A percentile compares a stretch with the other conserved stretches of the same genome.
These are phyloP conservation scores for Phellopilus nigrolimitatus DNA, from an alignment of 1,284 basidiomycete genomes.

Conservation along the genomic window DNA sequence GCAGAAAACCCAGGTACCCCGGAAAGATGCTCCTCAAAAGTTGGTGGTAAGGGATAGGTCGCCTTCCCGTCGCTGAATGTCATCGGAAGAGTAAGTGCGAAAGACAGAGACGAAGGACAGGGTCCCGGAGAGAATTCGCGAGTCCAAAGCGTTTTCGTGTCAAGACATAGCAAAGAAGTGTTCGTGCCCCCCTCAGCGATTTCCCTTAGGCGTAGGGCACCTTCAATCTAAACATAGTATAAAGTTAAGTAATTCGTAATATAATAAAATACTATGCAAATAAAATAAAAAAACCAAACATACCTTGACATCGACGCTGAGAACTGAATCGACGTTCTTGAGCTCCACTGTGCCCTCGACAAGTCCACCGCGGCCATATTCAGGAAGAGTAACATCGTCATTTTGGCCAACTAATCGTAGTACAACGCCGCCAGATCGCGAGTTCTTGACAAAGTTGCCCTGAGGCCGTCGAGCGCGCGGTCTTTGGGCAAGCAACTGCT, in stretches of 20 bases:
- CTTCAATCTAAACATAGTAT: slow-evolving; percentile 20
- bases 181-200: slow-evolving; percentile 59
- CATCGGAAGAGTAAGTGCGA: slow-evolving; percentile 51
- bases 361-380: slow-evolving; percentile 48
- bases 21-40: slow-evolving; percentile 53
- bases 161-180: slow-evolving; percentile 46
- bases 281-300: not conserved
- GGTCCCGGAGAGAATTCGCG: slow-evolving; percentile 37
- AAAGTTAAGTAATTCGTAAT: not conserved
- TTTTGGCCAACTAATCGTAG: slow-evolving; percentile 52
- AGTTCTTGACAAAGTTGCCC: slow-evolving; percentile 56
- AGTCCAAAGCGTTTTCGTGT: slow-evolving; percentile 51
- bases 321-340: slow-evolving; percentile 48
- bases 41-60: slow-evolving; percentile 52
- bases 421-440: slow-evolving; percentile 46
- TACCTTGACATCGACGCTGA: slow-evolving; percentile 61
- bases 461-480: slow-evolving; percentile 33
- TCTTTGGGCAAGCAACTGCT: slow-evolving; percentile 49
- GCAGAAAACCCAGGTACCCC: slow-evolving; percentile 66
- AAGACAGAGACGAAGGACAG: slow-evolving; percentile 51
- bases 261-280: not conserved
- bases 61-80: slow-evolving; percentile 52
- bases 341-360: slow-evolving; percentile 58
- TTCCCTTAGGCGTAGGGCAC: slow-evolving; percentile 43
- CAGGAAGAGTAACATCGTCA: slow-evolving; percentile 43